These are phyloP conservation scores for Sphaerostilbella broomeana DNA, from an alignment of 2,329 filamentous ascomycete species.

Conservation along the genomic window DNA sequence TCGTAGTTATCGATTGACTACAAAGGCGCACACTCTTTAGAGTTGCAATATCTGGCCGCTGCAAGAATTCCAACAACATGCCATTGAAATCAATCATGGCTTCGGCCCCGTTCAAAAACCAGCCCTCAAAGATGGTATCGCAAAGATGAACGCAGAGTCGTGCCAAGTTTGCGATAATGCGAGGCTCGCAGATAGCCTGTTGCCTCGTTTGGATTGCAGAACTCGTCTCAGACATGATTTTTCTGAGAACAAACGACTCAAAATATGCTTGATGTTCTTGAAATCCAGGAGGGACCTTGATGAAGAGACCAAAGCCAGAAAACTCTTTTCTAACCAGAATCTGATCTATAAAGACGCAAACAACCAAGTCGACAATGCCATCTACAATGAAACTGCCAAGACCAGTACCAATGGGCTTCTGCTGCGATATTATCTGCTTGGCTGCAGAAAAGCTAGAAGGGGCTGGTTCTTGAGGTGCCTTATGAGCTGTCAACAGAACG, in stretches of 20 bases:
- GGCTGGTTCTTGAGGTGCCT: conserved; percentile 49
- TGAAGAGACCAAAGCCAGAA: conserved; percentile 73
- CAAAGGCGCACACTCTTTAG: conserved; percentile 90
- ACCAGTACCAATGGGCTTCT: conserved; percentile 41
- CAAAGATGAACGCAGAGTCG: conserved; percentile 74
- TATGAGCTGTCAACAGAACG: conserved; percentile 72
- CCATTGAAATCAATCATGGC: conserved; percentile 80
- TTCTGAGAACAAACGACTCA: conserved; percentile 78
- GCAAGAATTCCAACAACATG: conserved; percentile 78
- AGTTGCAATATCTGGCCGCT: conserved; percentile 71
- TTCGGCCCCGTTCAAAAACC: conserved; percentile 87
- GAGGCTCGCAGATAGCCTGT: conserved; percentile 69
- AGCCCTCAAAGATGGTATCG: conserved; percentile 91
- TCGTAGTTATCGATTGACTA: conserved; percentile 69
- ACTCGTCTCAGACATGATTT: conserved; percentile 64
- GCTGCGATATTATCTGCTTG: conserved; percentile 29
- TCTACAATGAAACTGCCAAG: conserved; percentile 67
- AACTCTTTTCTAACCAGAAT: conserved; percentile 85
- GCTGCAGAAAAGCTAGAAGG: conserved; percentile 51
- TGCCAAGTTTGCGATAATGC: conserved; percentile 78
- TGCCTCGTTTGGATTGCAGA: conserved; percentile 66
- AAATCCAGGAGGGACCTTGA: conserved; percentile 86
- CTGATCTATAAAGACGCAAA: conserved; percentile 79
- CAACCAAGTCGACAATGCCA: conserved; percentile 67
- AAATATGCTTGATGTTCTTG: conserved; percentile 94